These are phyloP conservation scores for Daldinia sp. DNA, from an alignment of 2,329 filamentous ascomycete species.

Conservation along the genomic window DNA sequence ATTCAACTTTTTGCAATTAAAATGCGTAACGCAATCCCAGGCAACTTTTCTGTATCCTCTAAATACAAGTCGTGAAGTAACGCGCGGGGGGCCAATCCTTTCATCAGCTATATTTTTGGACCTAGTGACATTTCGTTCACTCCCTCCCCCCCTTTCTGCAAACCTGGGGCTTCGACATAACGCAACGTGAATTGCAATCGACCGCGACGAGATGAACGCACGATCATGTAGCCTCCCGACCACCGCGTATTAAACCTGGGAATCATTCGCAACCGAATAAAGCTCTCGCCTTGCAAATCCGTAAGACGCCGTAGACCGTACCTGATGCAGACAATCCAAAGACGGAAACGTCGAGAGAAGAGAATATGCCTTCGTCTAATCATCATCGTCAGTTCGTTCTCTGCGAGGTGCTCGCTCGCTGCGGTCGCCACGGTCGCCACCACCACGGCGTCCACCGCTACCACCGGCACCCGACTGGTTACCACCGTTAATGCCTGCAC, in stretches of 20 bases:
- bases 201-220: neutral
- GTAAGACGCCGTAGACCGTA: slow-evolving; percentile 40
- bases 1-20: neutral
- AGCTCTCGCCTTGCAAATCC: slow-evolving; percentile 42
- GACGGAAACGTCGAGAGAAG: slow-evolving; percentile 36
- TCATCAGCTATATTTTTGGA: neutral
- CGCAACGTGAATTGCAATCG: neutral
- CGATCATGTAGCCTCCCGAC: neutral
- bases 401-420: slow-evolving; percentile 48
- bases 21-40: slow-evolving; percentile 6
- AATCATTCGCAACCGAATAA: slow-evolving; percentile 19
- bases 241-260: slow-evolving; percentile 5
- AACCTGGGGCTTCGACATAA: neutral
- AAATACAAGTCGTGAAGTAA: slow-evolving; percentile 20
- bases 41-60: slow-evolving; percentile 35
- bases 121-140: neutral
- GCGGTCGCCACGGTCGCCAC: slow-evolving; percentile 41
- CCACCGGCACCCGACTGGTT: neutral
- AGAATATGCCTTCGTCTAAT: slow-evolving; percentile 50
- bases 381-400: slow-evolving; percentile 65
- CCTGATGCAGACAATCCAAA: slow-evolving; percentile 40
- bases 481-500: slow-evolving; percentile 49
- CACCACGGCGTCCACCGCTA: slow-evolving; percentile 40
- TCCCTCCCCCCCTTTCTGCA: neutral
- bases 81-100: neutral